A percentile compares a stretch with the other conserved stretches of the same genome.
Evolutionary conservation across 1,139 yeast species (phyloP).

Genomic region (Tardiomyces depauwii): DNA sequence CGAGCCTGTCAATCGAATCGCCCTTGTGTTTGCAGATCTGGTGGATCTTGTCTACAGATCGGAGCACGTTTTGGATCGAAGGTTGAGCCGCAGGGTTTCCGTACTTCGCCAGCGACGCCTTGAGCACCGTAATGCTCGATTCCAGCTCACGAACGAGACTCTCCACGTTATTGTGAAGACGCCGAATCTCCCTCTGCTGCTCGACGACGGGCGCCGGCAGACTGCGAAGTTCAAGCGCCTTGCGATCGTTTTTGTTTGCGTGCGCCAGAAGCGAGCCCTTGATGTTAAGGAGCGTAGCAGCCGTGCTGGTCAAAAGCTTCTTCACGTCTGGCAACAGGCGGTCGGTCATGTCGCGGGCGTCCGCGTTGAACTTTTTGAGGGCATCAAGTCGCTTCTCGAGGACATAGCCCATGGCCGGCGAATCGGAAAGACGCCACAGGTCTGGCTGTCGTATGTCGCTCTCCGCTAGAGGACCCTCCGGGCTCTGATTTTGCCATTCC

Average conservation of each 20-base stretch:
- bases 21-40: neutral
- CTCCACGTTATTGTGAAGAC: slow-evolving; percentile 8
- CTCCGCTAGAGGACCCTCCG: slow-evolving; percentile 4
- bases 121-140: slow-evolving; percentile 12
- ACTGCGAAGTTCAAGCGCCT: slow-evolving; percentile 11
- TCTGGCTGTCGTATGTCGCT: slow-evolving; percentile 10
- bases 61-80: neutral
- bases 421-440: slow-evolving; percentile 15
- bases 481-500: slow-evolving; percentile 5
- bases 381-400: slow-evolving; percentile 8
- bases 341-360: neutral
- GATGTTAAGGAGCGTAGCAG: slow-evolving; percentile 11
- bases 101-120: slow-evolving; percentile 5
- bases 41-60: neutral
- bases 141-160: slow-evolving; percentile 11
- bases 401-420: slow-evolving; percentile 8
- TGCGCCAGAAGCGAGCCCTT: slow-evolving; percentile 13
- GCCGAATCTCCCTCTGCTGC: slow-evolving; percentile 14
- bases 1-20: neutral
- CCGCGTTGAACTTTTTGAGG: slow-evolving; percentile 3
- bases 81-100: neutral
- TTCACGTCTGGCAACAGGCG: slow-evolving; percentile 6
- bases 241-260: slow-evolving; percentile 10
- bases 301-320: slow-evolving; percentile 8
- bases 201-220: slow-evolving; percentile 18